Evolutionary conservation across 2,329 filamentous ascomycete genomes (phyloP).

Genomic region (Acrocalymma vagum): DNA sequence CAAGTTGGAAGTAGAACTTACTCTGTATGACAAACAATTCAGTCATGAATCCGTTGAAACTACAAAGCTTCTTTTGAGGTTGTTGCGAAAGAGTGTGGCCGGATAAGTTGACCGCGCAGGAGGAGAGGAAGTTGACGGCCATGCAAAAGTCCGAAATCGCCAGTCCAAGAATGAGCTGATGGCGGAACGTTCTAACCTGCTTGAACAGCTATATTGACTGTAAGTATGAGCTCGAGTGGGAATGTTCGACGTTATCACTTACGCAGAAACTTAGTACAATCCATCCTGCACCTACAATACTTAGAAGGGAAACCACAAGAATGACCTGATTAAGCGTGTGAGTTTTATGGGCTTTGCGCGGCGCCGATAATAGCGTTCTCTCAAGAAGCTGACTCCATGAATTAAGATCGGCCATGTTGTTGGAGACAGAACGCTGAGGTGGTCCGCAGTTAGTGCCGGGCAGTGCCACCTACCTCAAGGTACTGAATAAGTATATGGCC

Average conservation of each 20-base stretch:
- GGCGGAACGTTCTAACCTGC: slow-evolving; percentile 48
- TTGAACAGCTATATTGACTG: slow-evolving; percentile 44
- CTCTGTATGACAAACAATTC: slow-evolving; percentile 55
- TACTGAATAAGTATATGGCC: no score
- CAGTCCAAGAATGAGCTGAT: slow-evolving; percentile 53
- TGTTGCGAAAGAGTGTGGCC: slow-evolving; percentile 41
- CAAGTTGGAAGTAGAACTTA: no score
- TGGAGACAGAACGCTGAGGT: no score
- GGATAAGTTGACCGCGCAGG: slow-evolving; percentile 45
- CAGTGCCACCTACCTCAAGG: no score
- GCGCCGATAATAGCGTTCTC: slow-evolving; percentile 21
- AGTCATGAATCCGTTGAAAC: slow-evolving; percentile 53
- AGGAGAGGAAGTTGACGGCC: slow-evolving; percentile 52
- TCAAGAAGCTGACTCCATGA: not conserved
- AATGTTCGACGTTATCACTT: slow-evolving; percentile 8
- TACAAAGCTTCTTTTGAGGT: slow-evolving; percentile 44
- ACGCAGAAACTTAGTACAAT: slow-evolving; percentile 48
- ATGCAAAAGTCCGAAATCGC: slow-evolving; percentile 53
- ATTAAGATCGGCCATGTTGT: no score
- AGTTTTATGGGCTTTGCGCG: slow-evolving; percentile 10
- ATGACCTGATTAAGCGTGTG: slow-evolving; percentile 33
- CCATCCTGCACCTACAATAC: slow-evolving; percentile 48
- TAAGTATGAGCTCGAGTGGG: not conserved
- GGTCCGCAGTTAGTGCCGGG: no score
- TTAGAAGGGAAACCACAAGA: slow-evolving; percentile 44